phyloP scores from a whole-genome alignment of 768 basidiomycete species.

The Brasilioporus rufonigricans region DNA sequence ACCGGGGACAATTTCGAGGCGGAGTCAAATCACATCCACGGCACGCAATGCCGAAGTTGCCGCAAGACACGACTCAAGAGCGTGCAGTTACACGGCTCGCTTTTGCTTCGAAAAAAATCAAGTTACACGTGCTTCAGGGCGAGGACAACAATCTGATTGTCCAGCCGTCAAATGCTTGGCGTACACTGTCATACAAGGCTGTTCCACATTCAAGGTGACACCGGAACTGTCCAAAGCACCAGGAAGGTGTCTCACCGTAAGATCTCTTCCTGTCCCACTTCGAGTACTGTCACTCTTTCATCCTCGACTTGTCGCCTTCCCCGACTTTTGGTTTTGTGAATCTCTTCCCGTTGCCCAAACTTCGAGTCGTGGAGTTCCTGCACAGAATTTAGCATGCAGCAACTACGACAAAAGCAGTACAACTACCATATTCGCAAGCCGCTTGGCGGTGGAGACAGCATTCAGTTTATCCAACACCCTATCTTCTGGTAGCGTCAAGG shows the following conservation, averaged over 20 bases:
- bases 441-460: constrained; percentile 87
- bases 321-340: constrained; percentile 61
- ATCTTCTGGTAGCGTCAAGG: constrained; percentile 74
- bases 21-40: constrained; percentile 16
- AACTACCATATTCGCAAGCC: constrained; percentile 89
- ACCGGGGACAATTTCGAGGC: constrained; percentile 3
- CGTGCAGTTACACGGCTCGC: no score
- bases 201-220: neutral
- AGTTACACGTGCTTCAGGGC: neutral
- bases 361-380: constrained; percentile 85
- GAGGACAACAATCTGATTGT: neutral
- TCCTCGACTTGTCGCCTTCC: constrained; percentile 17
- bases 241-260: constrained; percentile 9
- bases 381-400: constrained; percentile 4
- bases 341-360: constrained; percentile 87
- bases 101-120: no score
- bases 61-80: no score
- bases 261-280: neutral
- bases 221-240: neutral
- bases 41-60: constrained; percentile 12
- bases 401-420: neutral
- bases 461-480: constrained; percentile 84
- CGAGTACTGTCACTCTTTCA: neutral
- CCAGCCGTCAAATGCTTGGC: no score
- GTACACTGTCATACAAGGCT: neutral